Conservation (phyloP, 768 basidiomycete species). For the Trametes cubensis region DNA sequence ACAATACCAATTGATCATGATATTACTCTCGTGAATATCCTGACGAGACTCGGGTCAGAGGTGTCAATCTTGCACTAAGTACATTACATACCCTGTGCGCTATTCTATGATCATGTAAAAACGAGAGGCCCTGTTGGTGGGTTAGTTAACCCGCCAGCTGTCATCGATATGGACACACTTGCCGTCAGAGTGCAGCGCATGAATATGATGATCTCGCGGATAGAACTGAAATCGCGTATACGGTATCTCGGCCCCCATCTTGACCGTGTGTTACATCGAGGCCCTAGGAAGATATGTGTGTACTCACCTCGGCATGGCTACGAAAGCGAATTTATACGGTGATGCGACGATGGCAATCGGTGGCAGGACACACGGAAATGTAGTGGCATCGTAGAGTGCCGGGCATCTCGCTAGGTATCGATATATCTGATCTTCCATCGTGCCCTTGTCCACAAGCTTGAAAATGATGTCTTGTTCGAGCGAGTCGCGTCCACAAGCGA, state of each 20-base stretch:
- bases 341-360: conserved; percentile 7
- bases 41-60: background rate
- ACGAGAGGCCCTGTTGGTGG: background rate
- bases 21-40: conserved; percentile 10
- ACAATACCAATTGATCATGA: background rate
- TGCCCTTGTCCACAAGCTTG: conserved; percentile 1
- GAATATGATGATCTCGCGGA: too few relatives aligned
- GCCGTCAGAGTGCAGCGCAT: too few relatives aligned
- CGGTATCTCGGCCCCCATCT: conserved; percentile 1
- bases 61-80: too few relatives aligned
- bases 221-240: too few relatives aligned
- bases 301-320: conserved; percentile 12
- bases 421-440: background rate
- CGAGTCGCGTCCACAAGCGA: too few relatives aligned
- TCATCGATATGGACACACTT: too few relatives aligned
- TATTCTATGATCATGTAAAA: background rate
- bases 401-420: background rate
- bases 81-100: background rate
- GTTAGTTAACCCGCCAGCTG: too few relatives aligned
- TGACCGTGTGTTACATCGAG: too few relatives aligned
- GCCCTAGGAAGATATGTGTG: background rate
- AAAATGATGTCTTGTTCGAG: background rate
- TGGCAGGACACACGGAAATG: conserved; percentile 3
- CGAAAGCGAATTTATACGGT: background rate
- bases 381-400: background rate